Evolutionary conservation across 2,329 filamentous ascomycete genomes (phyloP), one percentile per base, ranked within the genome.

Genomic region (Graphilbum ipis-grandicollis): DNA sequence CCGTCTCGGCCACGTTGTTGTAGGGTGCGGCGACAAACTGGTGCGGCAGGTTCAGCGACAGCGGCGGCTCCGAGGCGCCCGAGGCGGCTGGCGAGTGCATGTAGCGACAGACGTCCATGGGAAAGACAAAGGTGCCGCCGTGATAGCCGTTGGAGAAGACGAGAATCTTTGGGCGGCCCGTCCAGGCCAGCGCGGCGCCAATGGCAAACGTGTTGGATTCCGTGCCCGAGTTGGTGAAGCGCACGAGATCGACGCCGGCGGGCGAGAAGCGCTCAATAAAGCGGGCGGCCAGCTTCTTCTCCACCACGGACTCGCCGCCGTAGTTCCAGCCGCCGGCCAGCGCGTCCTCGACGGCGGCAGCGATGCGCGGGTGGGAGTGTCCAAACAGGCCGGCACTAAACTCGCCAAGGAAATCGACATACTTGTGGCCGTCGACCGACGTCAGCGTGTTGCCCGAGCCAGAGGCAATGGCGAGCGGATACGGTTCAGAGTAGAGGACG

Each of bases 341-440:
- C n/a, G 37, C 37, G 17, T 26, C 21, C 19, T 36, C n/a, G 19
- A 41, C 21, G 18, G 39, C 30, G 7, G n/a, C 33, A 9, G 34
- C 33, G 26, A 41, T 41, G 5, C 55, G 43, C 0, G 67, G 63
- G 36, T 77, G 60, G 1, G 68, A 75, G 52, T 81, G 75, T 0
- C 76, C 75, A 47, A 70, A 79, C 12, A 80, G 58, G 2, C 69
- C 73, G 2, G 75, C 75, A 0, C 70, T 71, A 46, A 70, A 71
- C 49, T 80, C 75, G 22, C 66, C 66, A 1, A 75, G 56, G 6
- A 79, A 58, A 46, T 80, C 75, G 13, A 63, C 55, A 47, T 76
- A 77, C 31, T 35, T 39, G 28, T 54, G 51, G 19, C 47, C 48
- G 39, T 55, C 53, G 37, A 46, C 43, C 6, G 39, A 37, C 13